Base-by-base conservation (phyloP, 75 land plant species). In the Selaginella tamariscina region DNA sequence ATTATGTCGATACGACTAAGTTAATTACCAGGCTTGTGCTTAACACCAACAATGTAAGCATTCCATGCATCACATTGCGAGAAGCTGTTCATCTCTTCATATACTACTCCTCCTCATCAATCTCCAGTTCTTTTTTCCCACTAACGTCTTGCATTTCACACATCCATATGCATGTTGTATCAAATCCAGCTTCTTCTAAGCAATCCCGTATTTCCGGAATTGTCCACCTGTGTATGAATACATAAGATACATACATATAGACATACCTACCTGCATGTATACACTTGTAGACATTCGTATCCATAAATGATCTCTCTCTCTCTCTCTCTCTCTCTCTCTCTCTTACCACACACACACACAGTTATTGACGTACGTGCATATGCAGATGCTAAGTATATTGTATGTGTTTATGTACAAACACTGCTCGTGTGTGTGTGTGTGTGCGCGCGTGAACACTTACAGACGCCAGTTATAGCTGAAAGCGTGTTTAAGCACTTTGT, bases 381-480 rank as follows among this genome's bases (percentile, higher is more conserved):
- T n/a, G n/a, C n/a, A n/a, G n/a, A n/a, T n/a, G n/a, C n/a, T n/a
- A n/a, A n/a, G n/a, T n/a, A n/a, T n/a, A n/a, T n/a, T n/a, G n/a
- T n/a, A n/a, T n/a, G n/a, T n/a, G n/a, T n/a, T n/a, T n/a, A n/a
- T n/a, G n/a, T n/a, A n/a, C n/a, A 39, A 39, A 39, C 49, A 39
- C 49, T 39, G 49, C 5, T 39, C 15, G 49, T 5, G 15, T 39
- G n/a, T n/a, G n/a, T n/a, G n/a, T n/a, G n/a, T n/a, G n/a, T n/a
- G n/a, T n/a, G n/a, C n/a, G n/a, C n/a, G n/a, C 49, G 49, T 15
- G 49, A 39, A 39, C 49, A 80, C 89, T 82, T 81, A 86, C 96
- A 90, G 69, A n/a, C 96, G 83, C 96, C 96, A 90, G 33, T 81
- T 67, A 69, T 90, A 90, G 18, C 81, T 68, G 76, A 90, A 90